Base-by-base conservation (phyloP, 148 eudicot species). In the Talinum fruticosum region DNA sequence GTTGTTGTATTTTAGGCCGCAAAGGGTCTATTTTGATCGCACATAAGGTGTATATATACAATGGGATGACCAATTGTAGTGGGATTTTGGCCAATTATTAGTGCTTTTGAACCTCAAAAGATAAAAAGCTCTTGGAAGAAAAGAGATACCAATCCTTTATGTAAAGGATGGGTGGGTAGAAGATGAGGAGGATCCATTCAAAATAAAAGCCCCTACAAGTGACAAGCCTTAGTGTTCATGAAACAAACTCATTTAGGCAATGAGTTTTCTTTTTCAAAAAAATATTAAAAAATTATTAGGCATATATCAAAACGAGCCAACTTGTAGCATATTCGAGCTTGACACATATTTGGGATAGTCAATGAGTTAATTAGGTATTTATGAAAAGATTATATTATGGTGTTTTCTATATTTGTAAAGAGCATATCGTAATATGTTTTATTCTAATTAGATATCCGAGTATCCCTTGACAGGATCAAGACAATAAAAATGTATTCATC, bases 71-170 rank as follows among this genome's bases (percentile, higher is more conserved):
- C 29, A 69, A 37, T 5, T 72, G 26, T 34, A 23, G 33, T 77
- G 73, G 73, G 54, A 51, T 34, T n/a, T 51, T 68, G 49, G 34
- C 70, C 49, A 34, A 77, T 77, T 69, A 57, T 69, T 49, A 72
- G 5, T 69, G 67, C 74, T 57, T 77, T 70, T 77, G 74, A 70
- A 53, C 67, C 51, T 71, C 26, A 37, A 77, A 69, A 77, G 68
- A 77, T 77, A 69, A 69, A 77, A 69, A 77, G 66, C 30, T 68
- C 29, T 21, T 34, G 12, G 34, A 69, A 35, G 5, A 38, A 36
- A 69, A 53, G 54, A 37, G 54, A 69, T 53, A 77, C 74, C 34
- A 28, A 68, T 69, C 73, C 66, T 68, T 66, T 30, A 30, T 76
- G 35, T 62, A 61, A 75, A 75, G 71, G 78, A 45, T 59, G 67